Conservation (phyloP, 257 asterid species). For the Lithospermum erythrorhizon region DNA sequence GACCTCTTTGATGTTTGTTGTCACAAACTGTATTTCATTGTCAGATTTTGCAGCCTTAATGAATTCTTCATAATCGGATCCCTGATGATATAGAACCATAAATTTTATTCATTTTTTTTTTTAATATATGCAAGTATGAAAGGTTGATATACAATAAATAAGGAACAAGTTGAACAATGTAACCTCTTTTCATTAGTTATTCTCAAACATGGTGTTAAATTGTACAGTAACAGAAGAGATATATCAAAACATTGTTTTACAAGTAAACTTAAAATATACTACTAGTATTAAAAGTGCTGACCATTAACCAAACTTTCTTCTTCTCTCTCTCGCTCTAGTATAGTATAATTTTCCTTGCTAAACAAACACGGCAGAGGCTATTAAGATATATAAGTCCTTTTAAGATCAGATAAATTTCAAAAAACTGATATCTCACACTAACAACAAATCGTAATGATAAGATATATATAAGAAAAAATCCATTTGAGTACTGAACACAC, state of each 20-base stretch:
- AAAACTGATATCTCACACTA: background rate
- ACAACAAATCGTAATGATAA: background rate
- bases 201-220: background rate
- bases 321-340: background rate
- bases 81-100: conserved; percentile 34
- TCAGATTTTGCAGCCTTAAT: conserved; percentile 69
- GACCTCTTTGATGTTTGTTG: conserved; percentile 54
- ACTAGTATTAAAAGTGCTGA: background rate
- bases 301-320: background rate
- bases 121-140: background rate
- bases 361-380: background rate
- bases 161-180: background rate
- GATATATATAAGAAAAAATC: background rate
- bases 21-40: conserved; percentile 75
- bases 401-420: background rate
- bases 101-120: too few species aligned
- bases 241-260: background rate
- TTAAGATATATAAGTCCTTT: too few species aligned
- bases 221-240: background rate
- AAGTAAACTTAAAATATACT: background rate
- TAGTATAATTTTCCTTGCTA: background rate
- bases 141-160: background rate
- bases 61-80: conserved; percentile 57
- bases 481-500: conserved; percentile 7
- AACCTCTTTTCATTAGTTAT: background rate